Evolutionary conservation across 345 rosid species (phyloP).

Genomic region (Sonneratia alba): DNA sequence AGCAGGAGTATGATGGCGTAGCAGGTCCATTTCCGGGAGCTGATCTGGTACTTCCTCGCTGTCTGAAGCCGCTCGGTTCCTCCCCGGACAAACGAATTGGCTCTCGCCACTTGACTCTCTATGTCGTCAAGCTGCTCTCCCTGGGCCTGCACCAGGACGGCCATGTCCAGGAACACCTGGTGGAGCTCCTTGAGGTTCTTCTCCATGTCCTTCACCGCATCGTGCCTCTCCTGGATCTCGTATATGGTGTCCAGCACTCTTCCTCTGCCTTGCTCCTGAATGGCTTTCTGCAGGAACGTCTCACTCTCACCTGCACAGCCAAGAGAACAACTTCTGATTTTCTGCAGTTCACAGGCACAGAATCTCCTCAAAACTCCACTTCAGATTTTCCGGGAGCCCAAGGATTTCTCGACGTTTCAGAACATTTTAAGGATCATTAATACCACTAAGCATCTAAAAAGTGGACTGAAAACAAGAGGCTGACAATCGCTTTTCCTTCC

Average conservation of each 20-base stretch:
- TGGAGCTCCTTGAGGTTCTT: slow-evolving; percentile 64
- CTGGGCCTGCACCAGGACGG: slow-evolving; percentile 70
- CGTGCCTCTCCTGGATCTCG: slow-evolving; percentile 77
- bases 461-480: not conserved
- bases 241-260: slow-evolving; percentile 65
- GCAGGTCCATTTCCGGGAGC: slow-evolving; percentile 62
- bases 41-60: slow-evolving; percentile 48
- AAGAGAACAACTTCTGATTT: not conserved
- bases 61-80: slow-evolving; percentile 44
- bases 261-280: slow-evolving; percentile 76
- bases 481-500: not conserved
- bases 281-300: slow-evolving; percentile 67
- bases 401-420: not conserved
- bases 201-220: slow-evolving; percentile 75
- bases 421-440: not conserved
- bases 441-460: not conserved
- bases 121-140: slow-evolving; percentile 74
- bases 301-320: slow-evolving; percentile 51
- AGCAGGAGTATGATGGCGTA: slow-evolving; percentile 29
- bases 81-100: slow-evolving; percentile 52
- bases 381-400: not conserved
- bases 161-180: slow-evolving; percentile 81
- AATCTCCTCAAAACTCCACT: too few species aligned
- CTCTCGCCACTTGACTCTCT: slow-evolving; percentile 63
- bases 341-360: too few species aligned